Evolutionary conservation across 2,329 filamentous ascomycete species (phyloP).

Genomic region (Scorias spongiosa): DNA sequence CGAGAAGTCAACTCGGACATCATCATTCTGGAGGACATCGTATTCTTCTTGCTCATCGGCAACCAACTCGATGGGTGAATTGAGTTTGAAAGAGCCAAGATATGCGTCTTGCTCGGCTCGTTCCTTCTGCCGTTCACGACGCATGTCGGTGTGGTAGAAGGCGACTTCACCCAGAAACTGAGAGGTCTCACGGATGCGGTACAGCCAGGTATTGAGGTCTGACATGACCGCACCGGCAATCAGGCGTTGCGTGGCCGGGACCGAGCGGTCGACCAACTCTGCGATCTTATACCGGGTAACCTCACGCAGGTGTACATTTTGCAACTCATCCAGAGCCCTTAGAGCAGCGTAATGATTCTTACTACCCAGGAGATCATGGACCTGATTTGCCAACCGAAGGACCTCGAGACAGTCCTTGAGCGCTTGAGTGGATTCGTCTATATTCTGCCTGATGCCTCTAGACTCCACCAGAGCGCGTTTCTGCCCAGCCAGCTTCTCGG

Average conservation of each 20-base stretch:
- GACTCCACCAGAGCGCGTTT: constrained; percentile 92
- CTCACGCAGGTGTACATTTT: constrained; percentile 90
- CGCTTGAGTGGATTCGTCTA: constrained; percentile 79
- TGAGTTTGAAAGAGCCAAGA: constrained; percentile 72
- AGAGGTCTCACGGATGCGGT: constrained; percentile 84
- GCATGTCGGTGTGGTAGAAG: constrained; percentile 87
- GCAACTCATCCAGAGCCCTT: constrained; percentile 84
- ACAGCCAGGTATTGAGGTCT: constrained; percentile 94
- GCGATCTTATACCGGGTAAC: constrained; percentile 91
- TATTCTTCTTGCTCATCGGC: constrained; percentile 93
- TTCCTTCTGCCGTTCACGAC: constrained; percentile 68
- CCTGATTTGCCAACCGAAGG: constrained; percentile 79
- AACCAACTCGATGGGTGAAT: constrained; percentile 89
- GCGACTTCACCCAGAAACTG: constrained; percentile 93
- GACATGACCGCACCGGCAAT: constrained; percentile 96
- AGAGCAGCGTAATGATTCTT: constrained; percentile 94
- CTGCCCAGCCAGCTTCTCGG: constrained; percentile 83
- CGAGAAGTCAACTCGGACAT: constrained; percentile 85
- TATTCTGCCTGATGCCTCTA: constrained; percentile 81
- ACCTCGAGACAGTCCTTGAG: constrained; percentile 86
- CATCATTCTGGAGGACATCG: constrained; percentile 88
- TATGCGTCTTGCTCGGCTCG: constrained; percentile 62
- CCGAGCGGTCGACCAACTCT: constrained; percentile 88
- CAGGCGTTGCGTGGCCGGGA: constrained; percentile 78
- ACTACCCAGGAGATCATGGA: constrained; percentile 77